These are phyloP conservation scores for Cercospora sp. DNA, from an alignment of 2,329 filamentous ascomycete genomes.

Conservation along the genomic window DNA sequence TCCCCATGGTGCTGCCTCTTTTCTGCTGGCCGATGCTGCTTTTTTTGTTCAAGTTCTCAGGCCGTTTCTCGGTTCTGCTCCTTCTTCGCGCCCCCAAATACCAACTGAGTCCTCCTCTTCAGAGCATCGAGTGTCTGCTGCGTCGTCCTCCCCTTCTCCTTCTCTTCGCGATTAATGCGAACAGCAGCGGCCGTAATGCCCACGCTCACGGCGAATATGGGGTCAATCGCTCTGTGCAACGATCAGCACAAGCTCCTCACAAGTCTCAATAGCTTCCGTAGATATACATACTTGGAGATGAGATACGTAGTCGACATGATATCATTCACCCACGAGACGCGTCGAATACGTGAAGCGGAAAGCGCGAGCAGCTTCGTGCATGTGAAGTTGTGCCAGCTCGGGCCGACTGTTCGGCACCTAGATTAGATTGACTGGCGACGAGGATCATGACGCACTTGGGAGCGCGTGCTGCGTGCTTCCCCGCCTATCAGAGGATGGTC, in stretches of 20 bases:
- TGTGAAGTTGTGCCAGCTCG: slow-evolving; percentile 5
- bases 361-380: background rate
- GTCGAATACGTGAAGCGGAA: background rate
- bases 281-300: slow-evolving; percentile 45
- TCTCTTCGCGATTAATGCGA: slow-evolving; percentile 49
- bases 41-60: background rate
- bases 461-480: background rate
- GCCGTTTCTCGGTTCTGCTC: background rate
- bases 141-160: slow-evolving; percentile 46
- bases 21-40: background rate
- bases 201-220: slow-evolving; percentile 52
- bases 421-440: background rate
- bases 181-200: slow-evolving; percentile 47
- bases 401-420: background rate
- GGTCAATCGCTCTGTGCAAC: slow-evolving; percentile 47
- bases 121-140: slow-evolving; percentile 43
- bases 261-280: background rate
- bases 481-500: slow-evolving; percentile 1
- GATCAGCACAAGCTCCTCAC: background rate
- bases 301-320: slow-evolving; percentile 39
- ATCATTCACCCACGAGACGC: background rate
- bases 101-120: slow-evolving; percentile 41
- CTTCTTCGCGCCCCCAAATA: slow-evolving; percentile 22
- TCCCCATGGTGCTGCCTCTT: background rate
- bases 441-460: background rate